Evolutionary conservation across 495 filamentous ascomycete species (phyloP), one percentile per base, ranked within the genome.

Genomic region (Cudoniella acicularis): DNA sequence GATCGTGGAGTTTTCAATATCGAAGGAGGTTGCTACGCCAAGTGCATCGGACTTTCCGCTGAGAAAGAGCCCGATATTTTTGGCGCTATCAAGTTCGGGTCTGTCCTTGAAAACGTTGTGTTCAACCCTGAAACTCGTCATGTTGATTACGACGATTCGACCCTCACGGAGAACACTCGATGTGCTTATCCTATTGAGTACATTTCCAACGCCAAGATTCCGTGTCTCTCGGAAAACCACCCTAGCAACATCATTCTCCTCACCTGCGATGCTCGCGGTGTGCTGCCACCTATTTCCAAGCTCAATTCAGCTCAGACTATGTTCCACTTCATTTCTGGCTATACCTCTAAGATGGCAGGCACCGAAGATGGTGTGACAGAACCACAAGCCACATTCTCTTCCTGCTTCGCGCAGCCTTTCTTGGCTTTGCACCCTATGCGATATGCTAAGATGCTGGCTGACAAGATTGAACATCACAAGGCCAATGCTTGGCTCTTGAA

Each of bases 321-420:
- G 92, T 98, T 97, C 85, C 94, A 98, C 84, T 98, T 98, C 83
- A 98, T 98, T 75, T 94, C 89, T 18, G 94, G 94, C 69, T 98
- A 98, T 82, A 98, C 94, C 56, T 98, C 95, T 68, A 98, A 98
- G 87, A 98, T 98, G 95, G 95, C 93, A 61, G 94, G 94, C 69
- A 98, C 94, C 48, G 94, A 98, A 77, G 89, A 97, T 53, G 94
- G 94, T 73, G 84, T 98, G 53, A 90, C 89, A 16, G 94, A 98
- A 79, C 94, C 94, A 64, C 89, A 96, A 78, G 94, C 94, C 2
- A 98, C 94, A 67, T 98, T 98, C 88, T 96, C 92, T 17, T 96
- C 93, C 25, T 98, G 94, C 87, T 98, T 98, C 77, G 94, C 95
- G 49, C 94, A 98, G 77, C 94, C 94, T 58, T 98, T 98, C 91